Conservation (phyloP, 2,329 filamentous ascomycete genomes). For the Botrytis pseudocinerea region DNA sequence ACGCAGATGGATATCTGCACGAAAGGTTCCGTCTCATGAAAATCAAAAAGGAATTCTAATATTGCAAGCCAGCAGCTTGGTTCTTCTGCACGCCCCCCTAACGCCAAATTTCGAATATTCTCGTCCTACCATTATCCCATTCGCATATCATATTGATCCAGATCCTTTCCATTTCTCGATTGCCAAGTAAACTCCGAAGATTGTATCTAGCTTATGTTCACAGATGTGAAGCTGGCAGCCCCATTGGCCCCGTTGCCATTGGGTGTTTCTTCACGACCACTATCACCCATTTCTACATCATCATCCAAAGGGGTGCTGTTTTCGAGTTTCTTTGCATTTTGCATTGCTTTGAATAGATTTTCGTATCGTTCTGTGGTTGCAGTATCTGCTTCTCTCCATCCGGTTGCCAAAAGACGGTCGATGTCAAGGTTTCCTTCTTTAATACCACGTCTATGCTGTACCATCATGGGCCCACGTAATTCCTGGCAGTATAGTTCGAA, state of each 20-base stretch:
- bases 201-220: conserved; percentile 33
- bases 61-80: conserved; percentile 7
- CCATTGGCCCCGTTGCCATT: conserved; percentile 24
- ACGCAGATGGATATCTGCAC: background rate
- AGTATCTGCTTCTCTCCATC: conserved; percentile 35
- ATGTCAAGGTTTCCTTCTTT: conserved; percentile 36
- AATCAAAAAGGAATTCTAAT: conserved; percentile 11
- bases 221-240: conserved; percentile 38
- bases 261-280: conserved; percentile 35
- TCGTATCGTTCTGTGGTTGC: conserved; percentile 11
- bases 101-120: conserved; percentile 15
- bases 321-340: conserved; percentile 13
- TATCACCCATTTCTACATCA: conserved; percentile 41
- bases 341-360: background rate
- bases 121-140: background rate
- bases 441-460: conserved; percentile 33
- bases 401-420: conserved; percentile 35
- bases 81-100: background rate
- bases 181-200: conserved; percentile 19
- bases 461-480: conserved; percentile 32
- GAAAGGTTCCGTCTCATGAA: background rate
- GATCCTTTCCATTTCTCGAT: conserved; percentile 10
- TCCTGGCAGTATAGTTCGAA: conserved; percentile 40
- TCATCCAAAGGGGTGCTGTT: conserved; percentile 33
- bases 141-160: conserved; percentile 2